Base-by-base conservation (phyloP, 2,329 filamentous ascomycete genomes). In the Trichoderma semiorbis region DNA sequence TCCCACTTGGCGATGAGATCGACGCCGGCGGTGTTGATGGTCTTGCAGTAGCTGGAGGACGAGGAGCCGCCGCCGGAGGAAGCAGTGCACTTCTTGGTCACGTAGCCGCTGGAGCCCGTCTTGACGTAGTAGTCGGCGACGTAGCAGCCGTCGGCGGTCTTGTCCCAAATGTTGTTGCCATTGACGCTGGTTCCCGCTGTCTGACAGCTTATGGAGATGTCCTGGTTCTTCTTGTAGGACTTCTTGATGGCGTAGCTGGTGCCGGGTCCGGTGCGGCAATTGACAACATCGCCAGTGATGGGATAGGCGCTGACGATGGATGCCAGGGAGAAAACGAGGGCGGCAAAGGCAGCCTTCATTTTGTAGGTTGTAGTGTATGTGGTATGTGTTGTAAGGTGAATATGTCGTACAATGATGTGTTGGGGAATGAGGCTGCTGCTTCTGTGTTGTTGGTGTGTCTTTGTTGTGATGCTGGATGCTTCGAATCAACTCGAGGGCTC, bases 61-160 rank as follows among this genome's bases (percentile, higher is more conserved):
- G 57, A 64, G 24, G 30, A 34, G 64, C 50, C 66, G 16, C 36
- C 66, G 28, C 34, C 34, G 5, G 39, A 55, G 4, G 65, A 61
- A 7, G 39, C 58, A 39, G 36, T 5, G 58, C 72, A 70, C 53
- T 58, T 60, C 16, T 55, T 53, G 32, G 57, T 66, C 58, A 74
- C 68, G 34, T 60, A 71, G 73, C 39, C 68, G 58, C 63, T 69
- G n/a, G 70, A 73, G 55, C 70, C 70, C 11, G 73, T 72, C 47
- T 74, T 72, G 64, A 74, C 74, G 68, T 74, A 74, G 50, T 74
- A 71, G 69, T 72, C 69, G 18, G 71, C 47, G 39, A 74, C 74
- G 50, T 73, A 72, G 69, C 74, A 74, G 55, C 71, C 74, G 57
- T 73, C 72, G 6, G 65, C 28, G 1, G 70, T 74, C 65, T 72